A percentile compares a stretch with the other conserved stretches of the same genome.
These are phyloP conservation scores for Entophlyctis luteolus DNA, from an alignment of 192 early-diverging fungal species.

Conservation along the genomic window DNA sequence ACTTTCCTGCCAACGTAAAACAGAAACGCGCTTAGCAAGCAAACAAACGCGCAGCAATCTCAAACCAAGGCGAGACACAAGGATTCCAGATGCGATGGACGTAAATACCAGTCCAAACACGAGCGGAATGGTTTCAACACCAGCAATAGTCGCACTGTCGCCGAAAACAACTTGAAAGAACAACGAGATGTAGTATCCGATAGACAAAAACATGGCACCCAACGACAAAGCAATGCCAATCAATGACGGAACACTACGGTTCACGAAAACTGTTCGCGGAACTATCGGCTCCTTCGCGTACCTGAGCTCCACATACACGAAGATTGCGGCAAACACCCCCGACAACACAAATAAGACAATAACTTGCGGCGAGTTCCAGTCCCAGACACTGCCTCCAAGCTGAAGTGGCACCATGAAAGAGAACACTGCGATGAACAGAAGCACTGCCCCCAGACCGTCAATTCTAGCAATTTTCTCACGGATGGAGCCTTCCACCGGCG, in stretches of 20 bases:
- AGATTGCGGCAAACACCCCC: constrained; percentile 52
- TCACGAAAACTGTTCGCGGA: constrained; percentile 35
- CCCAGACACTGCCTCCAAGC: constrained; percentile 64
- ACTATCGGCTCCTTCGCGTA: constrained; percentile 69
- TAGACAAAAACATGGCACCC: constrained; percentile 1
- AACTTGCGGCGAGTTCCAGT: constrained; percentile 53
- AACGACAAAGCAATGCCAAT: not conserved
- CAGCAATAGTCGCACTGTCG: constrained; percentile 68
- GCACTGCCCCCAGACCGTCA: constrained; percentile 60
- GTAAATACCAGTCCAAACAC: constrained; percentile 68
- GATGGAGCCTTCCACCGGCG: constrained; percentile 43
- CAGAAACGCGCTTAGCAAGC: not conserved
- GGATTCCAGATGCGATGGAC: constrained; percentile 61
- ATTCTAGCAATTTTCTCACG: constrained; percentile 62
- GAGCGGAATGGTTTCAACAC: constrained; percentile 73
- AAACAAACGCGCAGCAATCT: constrained; percentile 63
- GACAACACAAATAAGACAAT: constrained; percentile 66
- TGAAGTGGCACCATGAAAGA: constrained; percentile 47
- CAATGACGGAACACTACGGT: not conserved
- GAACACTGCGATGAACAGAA: not conserved
- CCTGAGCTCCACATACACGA: constrained; percentile 58
- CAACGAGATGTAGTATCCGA: constrained; percentile 19
- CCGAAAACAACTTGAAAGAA: constrained; percentile 81
- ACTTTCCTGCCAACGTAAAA: constrained; percentile 23
- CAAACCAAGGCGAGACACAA: constrained; percentile 54